Conservation (phyloP, 164 flowering plant species). For the Dillenia suffruticosa region DNA sequence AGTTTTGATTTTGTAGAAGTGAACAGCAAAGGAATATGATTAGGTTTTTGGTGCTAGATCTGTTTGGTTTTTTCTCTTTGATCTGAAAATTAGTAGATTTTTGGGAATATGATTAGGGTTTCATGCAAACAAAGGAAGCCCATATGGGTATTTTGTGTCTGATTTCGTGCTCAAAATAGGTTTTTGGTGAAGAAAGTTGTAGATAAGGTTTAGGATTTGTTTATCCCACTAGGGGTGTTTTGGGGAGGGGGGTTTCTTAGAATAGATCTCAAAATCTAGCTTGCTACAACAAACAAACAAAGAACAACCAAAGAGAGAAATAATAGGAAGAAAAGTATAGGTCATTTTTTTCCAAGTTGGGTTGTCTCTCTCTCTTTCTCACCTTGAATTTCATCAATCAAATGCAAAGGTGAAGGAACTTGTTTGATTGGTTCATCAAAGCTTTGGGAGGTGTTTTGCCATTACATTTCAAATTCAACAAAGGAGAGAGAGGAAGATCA, state of each 20-base stretch:
- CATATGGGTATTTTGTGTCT: slow-evolving; percentile 9
- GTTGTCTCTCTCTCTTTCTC: not conserved
- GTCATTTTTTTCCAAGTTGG: no score
- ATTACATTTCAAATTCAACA: not conserved
- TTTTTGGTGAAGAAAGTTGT: not conserved
- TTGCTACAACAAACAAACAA: slow-evolving; percentile 14
- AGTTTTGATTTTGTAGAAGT: slow-evolving; percentile 2
- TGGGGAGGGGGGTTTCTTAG: no score
- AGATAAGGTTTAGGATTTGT: slow-evolving; percentile 33
- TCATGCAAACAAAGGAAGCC: slow-evolving; percentile 21
- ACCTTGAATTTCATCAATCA: not conserved
- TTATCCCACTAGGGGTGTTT: not conserved
- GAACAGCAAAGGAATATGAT: no score
- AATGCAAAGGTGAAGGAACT: not conserved
- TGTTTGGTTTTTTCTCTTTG: slow-evolving; percentile 1
- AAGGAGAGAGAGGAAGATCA: not conserved
- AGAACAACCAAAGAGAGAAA: not conserved
- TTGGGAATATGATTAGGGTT: slow-evolving; percentile 25
- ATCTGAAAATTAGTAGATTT: slow-evolving; percentile 8
- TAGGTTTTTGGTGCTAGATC: no score
- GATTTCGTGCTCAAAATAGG: not conserved
- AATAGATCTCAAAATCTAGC: not conserved
- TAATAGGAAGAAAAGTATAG: no score
- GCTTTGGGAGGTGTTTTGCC: no score
- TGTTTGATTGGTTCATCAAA: no score